These are phyloP conservation scores for Murraya paniculata DNA, from an alignment of 345 rosid species.

Conservation along the genomic window DNA sequence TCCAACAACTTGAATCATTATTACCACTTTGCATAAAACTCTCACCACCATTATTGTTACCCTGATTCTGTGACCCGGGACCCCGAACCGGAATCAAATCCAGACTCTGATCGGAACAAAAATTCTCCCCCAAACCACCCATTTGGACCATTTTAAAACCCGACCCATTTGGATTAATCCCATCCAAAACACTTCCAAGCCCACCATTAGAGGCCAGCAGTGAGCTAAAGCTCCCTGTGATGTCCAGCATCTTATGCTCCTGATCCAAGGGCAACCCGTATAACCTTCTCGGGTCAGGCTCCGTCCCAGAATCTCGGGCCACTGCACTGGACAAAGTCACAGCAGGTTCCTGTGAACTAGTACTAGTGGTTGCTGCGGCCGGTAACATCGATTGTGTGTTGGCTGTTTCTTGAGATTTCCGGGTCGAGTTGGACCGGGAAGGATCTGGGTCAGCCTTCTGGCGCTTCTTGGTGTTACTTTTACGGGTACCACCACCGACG, in stretches of 20 bases:
- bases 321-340: background rate
- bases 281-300: slow-evolving; percentile 39
- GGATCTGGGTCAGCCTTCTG: slow-evolving; percentile 30
- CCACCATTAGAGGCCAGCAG: slow-evolving; percentile 46
- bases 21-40: slow-evolving; percentile 10
- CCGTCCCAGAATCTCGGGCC: background rate
- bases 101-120: slow-evolving; percentile 27
- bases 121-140: slow-evolving; percentile 30
- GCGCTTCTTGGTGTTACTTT: slow-evolving; percentile 39
- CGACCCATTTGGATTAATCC: slow-evolving; percentile 44
- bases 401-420: slow-evolving; percentile 3
- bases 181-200: slow-evolving; percentile 41
- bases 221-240: slow-evolving; percentile 59
- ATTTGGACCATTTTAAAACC: slow-evolving; percentile 32
- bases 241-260: slow-evolving; percentile 37
- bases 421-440: slow-evolving; percentile 14
- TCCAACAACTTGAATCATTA: slow-evolving; percentile 38
- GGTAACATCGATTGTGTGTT: too few species aligned
- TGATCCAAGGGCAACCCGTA: slow-evolving; percentile 44
- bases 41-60: slow-evolving; percentile 12
- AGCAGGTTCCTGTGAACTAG: background rate
- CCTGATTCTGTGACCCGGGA: slow-evolving; percentile 19
- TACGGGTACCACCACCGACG: slow-evolving; percentile 83
- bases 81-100: slow-evolving; percentile 15
- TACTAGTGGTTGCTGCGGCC: background rate